Base-by-base conservation (phyloP, 768 basidiomycete genomes). In the Russula compacta region DNA sequence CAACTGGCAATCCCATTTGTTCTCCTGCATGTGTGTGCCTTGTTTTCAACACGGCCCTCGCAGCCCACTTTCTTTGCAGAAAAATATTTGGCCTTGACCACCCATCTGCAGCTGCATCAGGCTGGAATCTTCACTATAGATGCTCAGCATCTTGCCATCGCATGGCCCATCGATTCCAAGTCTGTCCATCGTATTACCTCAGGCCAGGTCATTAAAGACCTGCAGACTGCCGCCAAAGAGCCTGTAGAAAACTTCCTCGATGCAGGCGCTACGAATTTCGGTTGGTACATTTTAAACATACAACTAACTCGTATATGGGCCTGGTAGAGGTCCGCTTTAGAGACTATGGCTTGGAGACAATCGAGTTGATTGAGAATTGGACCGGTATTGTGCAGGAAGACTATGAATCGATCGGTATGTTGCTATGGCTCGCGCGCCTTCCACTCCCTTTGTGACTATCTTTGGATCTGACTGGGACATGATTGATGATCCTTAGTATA, bases 201-300 rank as follows among this genome's bases (percentile, higher is more conserved):
- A n/a, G n/a, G n/a, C n/a, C n/a, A n/a, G n/a, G n/a, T n/a, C n/a
- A 83, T 65, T 75, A 72, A 40, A 79, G 93, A 97, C 71, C 81
- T 98, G 0, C 92, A 94, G 70, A 90, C 89, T 0, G 92, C 93
- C 1, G 86, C 98, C 60, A 99, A 98, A 71, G 97, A 99, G 72
- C 83, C 98, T 9, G 82, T 99, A 2, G 97, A 99, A 73, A 99
- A 99, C 71, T 89, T 91, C 60, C 75, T 98, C 32, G 97, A 99
- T 71, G 94, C 97, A 1, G 89, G 88, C 0, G 91, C 94, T 0
- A 93, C 89, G 0, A 84, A 75, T 65, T 83, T 99, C 44, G 95
- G 95, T 90, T 48, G 35, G 85, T 68, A 32, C 32, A 3, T 24
- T 38, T 24, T 12, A 17, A 10, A 17, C 36, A 14, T 33, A 29